phyloP scores from a whole-genome alignment of 106 monocot genomes.

The Dendrobium chrysotoxum region DNA sequence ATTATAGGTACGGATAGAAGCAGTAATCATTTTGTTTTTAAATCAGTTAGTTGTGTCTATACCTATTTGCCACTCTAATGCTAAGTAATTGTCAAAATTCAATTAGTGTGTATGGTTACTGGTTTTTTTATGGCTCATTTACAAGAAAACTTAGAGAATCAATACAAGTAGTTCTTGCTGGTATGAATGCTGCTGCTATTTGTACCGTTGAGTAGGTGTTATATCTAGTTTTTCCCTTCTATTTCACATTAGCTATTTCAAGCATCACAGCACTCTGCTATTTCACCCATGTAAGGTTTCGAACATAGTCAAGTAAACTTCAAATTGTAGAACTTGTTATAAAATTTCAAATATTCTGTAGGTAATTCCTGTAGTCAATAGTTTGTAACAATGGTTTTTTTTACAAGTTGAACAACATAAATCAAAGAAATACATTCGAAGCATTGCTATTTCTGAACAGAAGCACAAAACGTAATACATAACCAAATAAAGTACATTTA shows the following conservation, averaged over 20 bases:
- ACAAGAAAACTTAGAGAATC: slow-evolving; percentile 70
- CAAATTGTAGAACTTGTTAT: neutral
- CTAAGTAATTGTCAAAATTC: slow-evolving; percentile 25
- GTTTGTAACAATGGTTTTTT: neutral
- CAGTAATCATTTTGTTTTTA: too few species aligned
- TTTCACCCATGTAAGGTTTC: neutral
- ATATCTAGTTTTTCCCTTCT: neutral
- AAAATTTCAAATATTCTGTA: too few species aligned
- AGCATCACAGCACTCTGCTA: neutral
- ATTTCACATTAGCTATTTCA: neutral
- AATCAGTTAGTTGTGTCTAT: slow-evolving; percentile 74
- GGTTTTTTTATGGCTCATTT: slow-evolving; percentile 37
- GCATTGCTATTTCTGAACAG: too few species aligned
- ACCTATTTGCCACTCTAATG: slow-evolving; percentile 86
- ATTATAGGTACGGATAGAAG: too few species aligned
- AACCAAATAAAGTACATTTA: too few species aligned
- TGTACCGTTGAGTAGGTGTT: slow-evolving; percentile 81
- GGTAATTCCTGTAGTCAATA: neutral
- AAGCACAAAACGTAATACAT: too few species aligned
- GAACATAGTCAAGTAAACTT: neutral
- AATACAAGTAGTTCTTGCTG: slow-evolving; percentile 71
- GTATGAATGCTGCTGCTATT: slow-evolving; percentile 89
- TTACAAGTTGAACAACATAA: too few species aligned
- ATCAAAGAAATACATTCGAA: too few species aligned
- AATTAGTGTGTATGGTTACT: neutral